A percentile compares a stretch with the other conserved stretches of the same genome.
Conservation (phyloP, 805 yeast species). For the Saccharomycodes ludwigii region DNA sequence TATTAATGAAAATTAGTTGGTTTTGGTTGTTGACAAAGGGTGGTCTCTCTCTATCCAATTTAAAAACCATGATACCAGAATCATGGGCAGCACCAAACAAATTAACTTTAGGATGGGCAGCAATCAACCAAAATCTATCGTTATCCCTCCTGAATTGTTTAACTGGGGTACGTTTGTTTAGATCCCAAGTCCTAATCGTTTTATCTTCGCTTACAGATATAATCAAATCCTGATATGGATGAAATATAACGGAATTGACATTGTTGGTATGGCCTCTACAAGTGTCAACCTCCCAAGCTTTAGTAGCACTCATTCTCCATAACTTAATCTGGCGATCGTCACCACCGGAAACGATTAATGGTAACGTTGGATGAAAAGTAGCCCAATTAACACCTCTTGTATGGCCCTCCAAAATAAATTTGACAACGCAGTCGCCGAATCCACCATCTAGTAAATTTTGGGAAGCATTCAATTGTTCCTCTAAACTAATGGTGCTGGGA, state of each 20-base stretch:
- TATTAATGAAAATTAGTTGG: conserved; percentile 61
- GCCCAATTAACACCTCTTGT: conserved; percentile 99
- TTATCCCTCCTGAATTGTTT: conserved; percentile 88
- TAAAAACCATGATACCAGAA: conserved; percentile 95
- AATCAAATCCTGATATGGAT: conserved; percentile 85
- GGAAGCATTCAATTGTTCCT: conserved; percentile 33
- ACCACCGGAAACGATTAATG: conserved; percentile 88
- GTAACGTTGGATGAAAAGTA: conserved; percentile 91
- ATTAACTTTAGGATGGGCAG: conserved; percentile 82
- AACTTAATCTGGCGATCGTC: conserved; percentile 91
- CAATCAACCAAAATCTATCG: conserved; percentile 89
- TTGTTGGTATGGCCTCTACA: conserved; percentile 96
- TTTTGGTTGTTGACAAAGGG: conserved; percentile 35
- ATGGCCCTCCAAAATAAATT: conserved; percentile 94
- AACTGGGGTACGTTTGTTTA: conserved; percentile 84
- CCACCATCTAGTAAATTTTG: conserved; percentile 79
- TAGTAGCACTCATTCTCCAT: conserved; percentile 95
- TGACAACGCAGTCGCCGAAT: conserved; percentile 92
- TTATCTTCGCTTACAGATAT: conserved; percentile 93
- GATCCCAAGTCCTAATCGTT: conserved; percentile 93
- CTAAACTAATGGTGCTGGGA: conserved; percentile 37
- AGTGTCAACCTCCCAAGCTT: conserved; percentile 99
- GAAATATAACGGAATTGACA: conserved; percentile 81
- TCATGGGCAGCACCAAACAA: conserved; percentile 95
- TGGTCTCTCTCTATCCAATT: conserved; percentile 94